Base-by-base conservation (phyloP, 2,329 filamentous ascomycete species). In the Dactylellina drechsleri region DNA sequence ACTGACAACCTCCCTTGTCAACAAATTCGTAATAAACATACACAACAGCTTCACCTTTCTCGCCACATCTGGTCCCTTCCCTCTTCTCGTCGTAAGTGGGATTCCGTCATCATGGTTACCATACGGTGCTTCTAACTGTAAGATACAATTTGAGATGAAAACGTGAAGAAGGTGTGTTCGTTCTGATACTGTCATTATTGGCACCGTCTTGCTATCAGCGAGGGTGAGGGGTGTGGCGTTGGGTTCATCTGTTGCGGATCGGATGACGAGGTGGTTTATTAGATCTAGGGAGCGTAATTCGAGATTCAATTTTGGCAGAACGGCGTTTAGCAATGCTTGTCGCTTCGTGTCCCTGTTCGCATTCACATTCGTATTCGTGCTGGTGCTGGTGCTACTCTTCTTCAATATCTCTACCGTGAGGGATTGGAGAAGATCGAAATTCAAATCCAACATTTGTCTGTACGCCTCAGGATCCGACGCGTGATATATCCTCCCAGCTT, bases 11-110 rank as follows among this genome's bases (percentile, higher is more conserved):
- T 71, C 72, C 41, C 61, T 53, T 2, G 60, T 70, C 18, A 76
- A 18, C 28, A 76, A 49, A 61, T 71, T 71, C 18, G 65, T 71
- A 41, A 71, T 66, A 64, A 76, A 76, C 65, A 76, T 70, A 18
- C 72, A 76, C 61, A 76, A 45, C 3, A 76, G 28, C 31, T 71
- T 70, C 20, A 76, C 66, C 36, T 76, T 76, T 2, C 72, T 50
- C 40, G 66, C 72, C 12, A 75, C 64, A 41, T 75, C 71, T 2
- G 71, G 71, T n/a, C 71, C 71, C 18, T 65, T 75, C 53, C 18
- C 70, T 57, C 43, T 43, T 40, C 18, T 43, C 10, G 28, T 56
- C 1, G 70, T 62, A 12, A 66, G 50, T 7, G 31, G 31, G 5
- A 36, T 36, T 10, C 31, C 31, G 4, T 57, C 70, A 7, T 54